These are phyloP conservation scores for Raffaelea deltoideospora DNA, from an alignment of 2,329 filamentous ascomycete genomes.

Conservation along the genomic window DNA sequence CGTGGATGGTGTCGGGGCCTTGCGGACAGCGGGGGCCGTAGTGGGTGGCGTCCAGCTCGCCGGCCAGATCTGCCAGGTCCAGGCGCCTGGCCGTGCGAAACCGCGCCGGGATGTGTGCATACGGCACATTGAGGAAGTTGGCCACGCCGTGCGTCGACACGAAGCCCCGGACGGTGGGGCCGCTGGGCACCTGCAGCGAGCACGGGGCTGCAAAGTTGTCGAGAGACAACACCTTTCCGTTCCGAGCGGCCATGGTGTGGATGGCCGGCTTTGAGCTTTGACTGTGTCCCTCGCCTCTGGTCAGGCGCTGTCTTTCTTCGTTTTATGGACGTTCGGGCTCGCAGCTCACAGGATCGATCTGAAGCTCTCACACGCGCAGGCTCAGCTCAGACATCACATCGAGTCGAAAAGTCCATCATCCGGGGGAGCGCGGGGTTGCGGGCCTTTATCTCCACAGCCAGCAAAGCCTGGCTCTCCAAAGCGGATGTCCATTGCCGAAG, in stretches of 20 bases:
- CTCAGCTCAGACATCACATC: too few species aligned
- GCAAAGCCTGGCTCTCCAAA: too few species aligned
- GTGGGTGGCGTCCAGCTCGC: constrained; percentile 1
- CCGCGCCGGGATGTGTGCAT: constrained; percentile 2
- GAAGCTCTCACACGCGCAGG: too few species aligned
- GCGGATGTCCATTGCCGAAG: too few species aligned
- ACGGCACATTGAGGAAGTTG: constrained; percentile 6
- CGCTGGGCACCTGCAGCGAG: not conserved
- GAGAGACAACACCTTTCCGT: not conserved
- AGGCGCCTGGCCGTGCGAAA: constrained; percentile 3
- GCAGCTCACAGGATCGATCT: too few species aligned
- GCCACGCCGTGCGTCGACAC: constrained; percentile 4
- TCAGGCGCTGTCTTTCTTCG: too few species aligned
- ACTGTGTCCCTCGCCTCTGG: too few species aligned
- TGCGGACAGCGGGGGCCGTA: constrained; percentile 7
- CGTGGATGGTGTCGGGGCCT: constrained; percentile 2
- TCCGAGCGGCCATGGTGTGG: constrained; percentile 1
- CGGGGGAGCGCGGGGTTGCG: too few species aligned
- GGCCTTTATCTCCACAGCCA: too few species aligned
- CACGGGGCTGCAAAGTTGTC: not conserved
- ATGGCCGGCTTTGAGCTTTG: not conserved
- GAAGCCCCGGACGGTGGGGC: constrained; percentile 2
- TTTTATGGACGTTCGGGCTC: too few species aligned
- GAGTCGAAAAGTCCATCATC: too few species aligned
- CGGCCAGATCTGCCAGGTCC: not conserved